phyloP scores from a whole-genome alignment of 75 land plant genomes.

The Isoetes taiwanensis region DNA sequence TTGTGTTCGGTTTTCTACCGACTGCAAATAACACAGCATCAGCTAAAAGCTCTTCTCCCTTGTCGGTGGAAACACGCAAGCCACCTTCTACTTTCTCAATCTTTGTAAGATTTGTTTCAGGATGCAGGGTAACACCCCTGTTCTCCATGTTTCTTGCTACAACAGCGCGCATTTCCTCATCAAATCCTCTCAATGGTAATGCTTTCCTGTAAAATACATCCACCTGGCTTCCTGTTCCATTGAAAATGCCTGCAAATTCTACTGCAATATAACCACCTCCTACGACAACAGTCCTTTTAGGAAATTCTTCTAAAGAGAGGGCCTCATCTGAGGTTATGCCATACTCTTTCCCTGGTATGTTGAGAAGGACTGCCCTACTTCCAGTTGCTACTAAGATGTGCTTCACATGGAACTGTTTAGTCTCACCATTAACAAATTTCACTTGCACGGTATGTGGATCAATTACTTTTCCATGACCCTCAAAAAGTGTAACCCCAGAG shows the following conservation, averaged over 20 bases:
- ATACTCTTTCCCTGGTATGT: conserved; percentile 82
- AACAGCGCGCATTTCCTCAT: conserved; percentile 85
- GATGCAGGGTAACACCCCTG: conserved; percentile 73
- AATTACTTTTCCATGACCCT: conserved; percentile 69
- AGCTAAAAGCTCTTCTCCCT: conserved; percentile 51
- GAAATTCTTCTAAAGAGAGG: conserved; percentile 75
- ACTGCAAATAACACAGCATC: conserved; percentile 88
- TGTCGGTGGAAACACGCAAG: conserved; percentile 67
- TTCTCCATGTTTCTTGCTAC: conserved; percentile 82
- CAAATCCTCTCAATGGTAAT: conserved; percentile 88
- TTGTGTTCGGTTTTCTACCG: conserved; percentile 71
- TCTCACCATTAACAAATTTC: conserved; percentile 41
- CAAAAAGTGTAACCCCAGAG: conserved; percentile 62
- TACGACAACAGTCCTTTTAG: conserved; percentile 62
- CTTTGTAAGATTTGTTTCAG: conserved; percentile 49
- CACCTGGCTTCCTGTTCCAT: conserved; percentile 74
- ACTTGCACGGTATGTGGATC: conserved; percentile 79
- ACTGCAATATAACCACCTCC: conserved; percentile 98
- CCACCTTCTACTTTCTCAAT: conserved; percentile 71
- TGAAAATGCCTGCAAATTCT: conserved; percentile 92
- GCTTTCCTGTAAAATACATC: conserved; percentile 71
- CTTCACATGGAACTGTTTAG: conserved; percentile 43
- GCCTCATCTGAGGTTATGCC: conserved; percentile 95
- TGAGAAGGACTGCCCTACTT: conserved; percentile 54
- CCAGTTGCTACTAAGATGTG: conserved; percentile 94